Conservation (phyloP, 495 filamentous ascomycete genomes). For the Penicillium salamii region DNA sequence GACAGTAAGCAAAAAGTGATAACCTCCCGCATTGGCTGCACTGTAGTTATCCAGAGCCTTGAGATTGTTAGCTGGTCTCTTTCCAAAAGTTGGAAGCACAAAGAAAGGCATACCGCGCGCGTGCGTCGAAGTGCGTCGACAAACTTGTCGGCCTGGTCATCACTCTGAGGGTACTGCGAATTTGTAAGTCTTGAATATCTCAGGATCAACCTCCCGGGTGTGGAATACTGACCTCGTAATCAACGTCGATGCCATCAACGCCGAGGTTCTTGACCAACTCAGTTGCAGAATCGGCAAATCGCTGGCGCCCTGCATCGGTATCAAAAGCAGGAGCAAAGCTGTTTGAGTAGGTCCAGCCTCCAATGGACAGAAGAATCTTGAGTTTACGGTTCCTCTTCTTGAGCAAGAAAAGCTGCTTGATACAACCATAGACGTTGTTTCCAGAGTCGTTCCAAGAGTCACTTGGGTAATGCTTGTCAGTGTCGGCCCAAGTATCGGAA, state of each 20-base stretch:
- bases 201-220: not conserved
- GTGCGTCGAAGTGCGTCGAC: constrained; percentile 60
- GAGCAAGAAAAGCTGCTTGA: constrained; percentile 82
- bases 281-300: constrained; percentile 67
- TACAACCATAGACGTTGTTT: constrained; percentile 80
- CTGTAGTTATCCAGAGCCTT: constrained; percentile 63
- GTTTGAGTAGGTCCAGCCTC: constrained; percentile 75
- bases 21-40: constrained; percentile 35
- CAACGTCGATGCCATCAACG: constrained; percentile 60
- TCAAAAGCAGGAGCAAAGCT: constrained; percentile 69
- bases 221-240: constrained; percentile 52
- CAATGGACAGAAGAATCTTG: constrained; percentile 64
- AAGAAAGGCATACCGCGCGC: constrained; percentile 40
- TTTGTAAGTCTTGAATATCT: not conserved
- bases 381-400: constrained; percentile 77
- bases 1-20: constrained; percentile 66
- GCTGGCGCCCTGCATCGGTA: constrained; percentile 51
- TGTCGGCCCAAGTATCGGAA: constrained; percentile 76
- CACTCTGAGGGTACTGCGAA: constrained; percentile 30
- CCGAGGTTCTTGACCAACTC: constrained; percentile 64
- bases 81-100: not conserved
- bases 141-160: constrained; percentile 56
- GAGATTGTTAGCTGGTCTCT: not conserved
- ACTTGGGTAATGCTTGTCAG: constrained; percentile 73
- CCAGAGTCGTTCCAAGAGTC: constrained; percentile 71